phyloP scores from a whole-genome alignment of 768 basidiomycete genomes.

The Hericium rajendrae region DNA sequence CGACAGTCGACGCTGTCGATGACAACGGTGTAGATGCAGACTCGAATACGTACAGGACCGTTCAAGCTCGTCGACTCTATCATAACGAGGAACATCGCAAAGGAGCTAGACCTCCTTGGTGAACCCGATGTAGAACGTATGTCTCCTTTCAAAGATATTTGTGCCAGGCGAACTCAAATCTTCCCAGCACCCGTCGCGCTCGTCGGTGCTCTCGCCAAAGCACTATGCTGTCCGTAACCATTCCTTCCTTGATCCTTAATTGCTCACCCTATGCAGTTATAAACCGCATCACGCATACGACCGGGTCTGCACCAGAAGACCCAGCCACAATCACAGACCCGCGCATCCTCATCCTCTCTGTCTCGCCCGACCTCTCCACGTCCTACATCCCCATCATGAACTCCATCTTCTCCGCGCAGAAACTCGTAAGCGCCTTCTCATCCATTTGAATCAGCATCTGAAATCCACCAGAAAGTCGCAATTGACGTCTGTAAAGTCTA shows the following conservation, averaged over 20 bases:
- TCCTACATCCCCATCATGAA: slow-evolving; percentile 99
- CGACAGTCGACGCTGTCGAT: slow-evolving; percentile 41
- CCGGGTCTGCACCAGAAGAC: slow-evolving; percentile 23
- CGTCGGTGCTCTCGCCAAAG: slow-evolving; percentile 86
- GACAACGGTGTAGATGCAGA: slow-evolving; percentile 34
- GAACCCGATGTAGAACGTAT: slow-evolving; percentile 43
- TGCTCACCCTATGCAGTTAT: slow-evolving; percentile 43
- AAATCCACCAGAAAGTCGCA: slow-evolving; percentile 73
- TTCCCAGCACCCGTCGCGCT: slow-evolving; percentile 52
- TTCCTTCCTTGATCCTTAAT: background rate
- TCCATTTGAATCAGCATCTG: slow-evolving; percentile 1
- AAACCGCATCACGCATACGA: slow-evolving; percentile 41
- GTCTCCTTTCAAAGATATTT: slow-evolving; percentile 10
- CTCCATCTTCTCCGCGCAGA: slow-evolving; percentile 97
- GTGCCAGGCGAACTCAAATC: background rate
- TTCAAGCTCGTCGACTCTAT: slow-evolving; percentile 71
- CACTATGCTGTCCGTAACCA: slow-evolving; percentile 66
- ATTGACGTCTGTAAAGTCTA: slow-evolving; percentile 94
- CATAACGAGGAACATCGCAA: slow-evolving; percentile 49
- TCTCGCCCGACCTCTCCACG: slow-evolving; percentile 80
- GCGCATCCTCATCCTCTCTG: slow-evolving; percentile 72
- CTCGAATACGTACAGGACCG: slow-evolving; percentile 74
- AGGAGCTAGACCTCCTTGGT: slow-evolving; percentile 47
- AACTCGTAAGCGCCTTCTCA: slow-evolving; percentile 50
- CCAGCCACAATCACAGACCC: slow-evolving; percentile 34